Evolutionary conservation across 2,329 filamentous ascomycete genomes (phyloP), one percentile per base, ranked within the genome.

Genomic region (Sporothrix variecibatus): DNA sequence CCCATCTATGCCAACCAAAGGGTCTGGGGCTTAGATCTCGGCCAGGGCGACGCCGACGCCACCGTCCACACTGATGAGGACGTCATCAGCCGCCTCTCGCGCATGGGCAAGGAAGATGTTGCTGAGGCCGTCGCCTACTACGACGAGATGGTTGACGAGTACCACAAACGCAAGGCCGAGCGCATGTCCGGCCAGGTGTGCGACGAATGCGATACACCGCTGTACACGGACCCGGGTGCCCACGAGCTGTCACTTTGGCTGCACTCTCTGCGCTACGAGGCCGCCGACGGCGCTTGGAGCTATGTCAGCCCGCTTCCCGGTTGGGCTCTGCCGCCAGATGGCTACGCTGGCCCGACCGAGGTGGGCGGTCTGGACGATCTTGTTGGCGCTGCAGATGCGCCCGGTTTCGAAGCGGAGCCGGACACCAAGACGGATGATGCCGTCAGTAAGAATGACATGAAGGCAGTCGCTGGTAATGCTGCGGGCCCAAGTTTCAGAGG

Each of bases 1-100:
- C 96, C 96, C 8, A 98, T 99, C 78, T 99, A 99, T 82, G 94
- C 94, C 79, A 99, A 99, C 81, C 91, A 94, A 80, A 91, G 91
- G 74, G 96, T 99, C 12, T 99, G 97, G 86, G 96, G 96, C 0
- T 86, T 91, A 0, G 88, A 91, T 11, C 89, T 99, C 0, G 96
- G 94, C 20, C 88, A 83, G 72, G 85, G 88, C 73, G 90, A 92
- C 76, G 84, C 86, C 17, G 92, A 95, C 69, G 90, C 88, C 2
- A 86, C 87, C 26, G 88, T 88, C 34, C 92, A 94, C 74, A 90
- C 92, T 58, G 96, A 99, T 81, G 93, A 96, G 75, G 94, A 97
- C 80, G 92, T 99, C 78, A 95, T 99, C 81, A 91, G 91, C 26
- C 90, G 94, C 1, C 88, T 99, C 3, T 90, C 91, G 43, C 90